Evolutionary conservation across 495 filamentous ascomycete species (phyloP).

Genomic region (Lepidopterella palustris): DNA sequence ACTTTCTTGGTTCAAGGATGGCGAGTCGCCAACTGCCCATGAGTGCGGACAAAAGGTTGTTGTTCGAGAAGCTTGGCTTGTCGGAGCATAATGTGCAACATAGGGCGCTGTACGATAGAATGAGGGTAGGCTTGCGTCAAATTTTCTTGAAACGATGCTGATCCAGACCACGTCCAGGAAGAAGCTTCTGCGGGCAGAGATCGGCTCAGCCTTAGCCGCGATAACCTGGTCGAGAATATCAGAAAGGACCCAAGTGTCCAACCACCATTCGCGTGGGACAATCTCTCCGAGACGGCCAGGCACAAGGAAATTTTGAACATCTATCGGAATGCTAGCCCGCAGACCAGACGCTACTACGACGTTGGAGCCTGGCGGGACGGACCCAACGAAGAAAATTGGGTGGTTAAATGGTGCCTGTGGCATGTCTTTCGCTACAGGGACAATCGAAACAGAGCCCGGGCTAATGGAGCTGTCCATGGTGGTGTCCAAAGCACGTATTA

Average conservation of each 20-base stretch:
- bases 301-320: slow-evolving; percentile 33
- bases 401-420: slow-evolving; percentile 37
- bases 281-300: slow-evolving; percentile 35
- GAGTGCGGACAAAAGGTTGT: slow-evolving; percentile 21
- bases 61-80: slow-evolving; percentile 31
- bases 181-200: slow-evolving; percentile 32
- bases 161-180: slow-evolving; percentile 18
- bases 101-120: slow-evolving; percentile 4
- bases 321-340: slow-evolving; percentile 13
- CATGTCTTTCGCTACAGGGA: slow-evolving; percentile 40
- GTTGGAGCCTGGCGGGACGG: slow-evolving; percentile 26
- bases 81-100: slow-evolving; percentile 21
- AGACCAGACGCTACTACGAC: slow-evolving; percentile 30
- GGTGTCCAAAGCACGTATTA: not conserved
- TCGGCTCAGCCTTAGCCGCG: slow-evolving; percentile 25
- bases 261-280: slow-evolving; percentile 30
- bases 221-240: slow-evolving; percentile 20
- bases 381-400: slow-evolving; percentile 37
- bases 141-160: slow-evolving; percentile 17
- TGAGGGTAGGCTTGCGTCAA: not conserved
- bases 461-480: not conserved
- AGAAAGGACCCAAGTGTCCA: slow-evolving; percentile 15
- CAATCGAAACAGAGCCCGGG: slow-evolving; percentile 23
- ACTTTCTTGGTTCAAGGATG: slow-evolving; percentile 4
- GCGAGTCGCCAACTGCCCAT: slow-evolving; percentile 3